Base-by-base conservation (phyloP, 73 alveolate genomes). In the Stentor roeselii region DNA sequence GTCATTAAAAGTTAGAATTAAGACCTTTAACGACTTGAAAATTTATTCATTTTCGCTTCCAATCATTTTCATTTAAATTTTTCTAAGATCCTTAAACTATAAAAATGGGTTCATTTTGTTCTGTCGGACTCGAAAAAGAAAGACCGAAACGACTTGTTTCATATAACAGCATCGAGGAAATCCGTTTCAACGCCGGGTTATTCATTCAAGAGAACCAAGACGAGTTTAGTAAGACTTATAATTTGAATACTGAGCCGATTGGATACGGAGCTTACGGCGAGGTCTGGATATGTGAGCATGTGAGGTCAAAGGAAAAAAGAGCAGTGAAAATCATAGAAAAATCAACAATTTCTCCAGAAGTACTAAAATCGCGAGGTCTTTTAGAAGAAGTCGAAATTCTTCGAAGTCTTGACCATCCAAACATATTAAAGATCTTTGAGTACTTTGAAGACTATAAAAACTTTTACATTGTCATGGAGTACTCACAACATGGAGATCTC, bases 401-500 rank as follows among this genome's bases (percentile, higher is more conserved):
- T 6, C 6, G 21, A 50, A 50, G 30, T 11, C 21, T 50, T 75
- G 88, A 83, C 82, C 88, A 83, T 37, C 88, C 89, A 21, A 82
- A 84, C 60, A 83, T 84, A 1, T 58, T 84, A 34, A 84, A 83
- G 75, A 83, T 84, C 21, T 84, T 84, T 84, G 89, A 84, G 82
- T 75, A 82, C 3, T 84, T 40, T 41, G 89, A 84, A 21, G 89
- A 84, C 75, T 21, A 38, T 4, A 83, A 75, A 3, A 2, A 84
- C 82, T 75, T 67, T n/a, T 84, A 84, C 59, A 78, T 84, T 61
- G 82, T 84, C n/a, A 75, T 84, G 88, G 89, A 84, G 21, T 50
- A 50, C 21, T 50, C 30, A 6, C 67, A 6, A 50, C 30, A 50
- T 11, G 89, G 89, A 39, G 89, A 84, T 75, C 76, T 84, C 11